These are phyloP conservation scores for Suhomyces wounanorum DNA, from an alignment of 1,139 yeast genomes.

Conservation along the genomic window DNA sequence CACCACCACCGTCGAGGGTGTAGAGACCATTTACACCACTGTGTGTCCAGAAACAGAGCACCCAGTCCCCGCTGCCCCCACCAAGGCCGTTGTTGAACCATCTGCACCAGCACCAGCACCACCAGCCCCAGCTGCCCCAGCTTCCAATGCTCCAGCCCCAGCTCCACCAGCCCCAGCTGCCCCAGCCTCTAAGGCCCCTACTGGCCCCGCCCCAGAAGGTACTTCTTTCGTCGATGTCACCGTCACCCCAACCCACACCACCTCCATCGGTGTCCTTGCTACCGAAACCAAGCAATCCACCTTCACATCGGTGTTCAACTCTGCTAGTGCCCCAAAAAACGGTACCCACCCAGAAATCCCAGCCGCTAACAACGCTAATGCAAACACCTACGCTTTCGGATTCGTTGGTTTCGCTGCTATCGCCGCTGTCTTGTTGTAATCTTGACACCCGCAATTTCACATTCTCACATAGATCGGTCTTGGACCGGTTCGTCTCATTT, in stretches of 20 bases:
- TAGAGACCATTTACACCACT: constrained; percentile 50
- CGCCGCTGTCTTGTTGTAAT: constrained; percentile 45
- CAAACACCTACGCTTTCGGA: constrained; percentile 34
- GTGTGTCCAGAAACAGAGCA: constrained; percentile 42
- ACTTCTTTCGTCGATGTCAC: constrained; percentile 24
- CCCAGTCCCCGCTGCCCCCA: constrained; percentile 19
- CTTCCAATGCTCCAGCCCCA: constrained; percentile 15
- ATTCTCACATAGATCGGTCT: neutral
- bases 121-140: constrained; percentile 20
- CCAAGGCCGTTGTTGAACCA: constrained; percentile 12
- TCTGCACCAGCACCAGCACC: constrained; percentile 16
- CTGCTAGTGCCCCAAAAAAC: constrained; percentile 18
- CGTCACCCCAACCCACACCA: constrained; percentile 37
- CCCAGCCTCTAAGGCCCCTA: constrained; percentile 11
- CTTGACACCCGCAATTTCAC: neutral
- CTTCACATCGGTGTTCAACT: constrained; percentile 27
- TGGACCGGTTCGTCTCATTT: neutral
- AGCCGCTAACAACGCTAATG: constrained; percentile 31
- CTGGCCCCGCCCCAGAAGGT: constrained; percentile 13
- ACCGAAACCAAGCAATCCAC: constrained; percentile 39
- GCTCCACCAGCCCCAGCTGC: constrained; percentile 22
- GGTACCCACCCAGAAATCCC: constrained; percentile 21
- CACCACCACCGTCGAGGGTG: constrained; percentile 47
- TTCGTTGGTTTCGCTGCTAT: constrained; percentile 48
- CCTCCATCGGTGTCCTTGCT: constrained; percentile 38